Conservation (phyloP, 1,284 basidiomycete species). For the Rhodotorula sp. region DNA sequence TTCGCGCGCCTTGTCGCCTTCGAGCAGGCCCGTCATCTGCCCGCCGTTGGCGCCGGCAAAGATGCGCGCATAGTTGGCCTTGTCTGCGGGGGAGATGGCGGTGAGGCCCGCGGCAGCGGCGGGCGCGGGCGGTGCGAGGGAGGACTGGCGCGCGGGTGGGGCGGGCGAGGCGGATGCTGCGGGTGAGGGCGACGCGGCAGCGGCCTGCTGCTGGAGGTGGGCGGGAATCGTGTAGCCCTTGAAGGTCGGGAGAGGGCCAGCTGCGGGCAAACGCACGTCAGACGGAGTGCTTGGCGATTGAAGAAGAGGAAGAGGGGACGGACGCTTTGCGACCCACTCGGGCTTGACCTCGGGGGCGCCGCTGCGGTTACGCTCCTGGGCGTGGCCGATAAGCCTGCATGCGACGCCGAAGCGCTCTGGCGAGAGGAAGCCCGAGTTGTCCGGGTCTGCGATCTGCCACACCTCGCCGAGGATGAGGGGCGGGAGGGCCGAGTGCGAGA, state of each 20-base stretch:
- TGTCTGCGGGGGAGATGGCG: slow-evolving; percentile 70
- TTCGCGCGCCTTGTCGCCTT: slow-evolving; percentile 83
- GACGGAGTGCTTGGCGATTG: too few relatives aligned
- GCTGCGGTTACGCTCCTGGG: slow-evolving; percentile 77
- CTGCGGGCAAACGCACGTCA: slow-evolving; percentile 53
- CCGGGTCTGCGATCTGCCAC: slow-evolving; percentile 88
- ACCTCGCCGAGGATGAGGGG: slow-evolving; percentile 84
- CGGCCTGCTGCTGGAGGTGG: slow-evolving; percentile 42
- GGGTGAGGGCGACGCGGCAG: slow-evolving; percentile 54
- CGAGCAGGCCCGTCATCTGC: slow-evolving; percentile 72
- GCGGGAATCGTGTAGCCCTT: slow-evolving; percentile 65
- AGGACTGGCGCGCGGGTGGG: not conserved
- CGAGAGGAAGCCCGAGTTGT: slow-evolving; percentile 88
- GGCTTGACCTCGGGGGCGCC: slow-evolving; percentile 61
- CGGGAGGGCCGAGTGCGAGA: slow-evolving; percentile 55
- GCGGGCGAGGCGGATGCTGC: slow-evolving; percentile 15
- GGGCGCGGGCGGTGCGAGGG: slow-evolving; percentile 41
- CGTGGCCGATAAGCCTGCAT: slow-evolving; percentile 85
- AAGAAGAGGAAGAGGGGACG: not conserved
- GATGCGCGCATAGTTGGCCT: slow-evolving; percentile 74
- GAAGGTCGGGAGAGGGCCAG: slow-evolving; percentile 78
- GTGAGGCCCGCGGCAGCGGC: slow-evolving; percentile 59
- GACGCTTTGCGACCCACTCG: slow-evolving; percentile 59
- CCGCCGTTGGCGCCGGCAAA: slow-evolving; percentile 64
- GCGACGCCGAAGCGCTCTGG: slow-evolving; percentile 82